Conservation (phyloP, 306 rosid genomes). For the Acmispon strigosus region DNA sequence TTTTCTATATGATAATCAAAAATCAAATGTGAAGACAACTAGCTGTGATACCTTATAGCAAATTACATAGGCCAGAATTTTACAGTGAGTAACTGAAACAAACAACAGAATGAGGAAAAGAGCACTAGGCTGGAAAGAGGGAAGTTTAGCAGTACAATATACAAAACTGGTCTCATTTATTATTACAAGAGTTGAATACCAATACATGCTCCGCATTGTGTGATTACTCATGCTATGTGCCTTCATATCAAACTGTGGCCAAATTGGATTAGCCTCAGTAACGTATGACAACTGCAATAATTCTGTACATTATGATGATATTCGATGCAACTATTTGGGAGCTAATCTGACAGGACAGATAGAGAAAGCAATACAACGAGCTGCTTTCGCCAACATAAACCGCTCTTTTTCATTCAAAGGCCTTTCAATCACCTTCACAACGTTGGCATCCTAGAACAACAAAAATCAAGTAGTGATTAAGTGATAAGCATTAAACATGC, state of each 20-base stretch:
- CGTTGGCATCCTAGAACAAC: conserved; percentile 64
- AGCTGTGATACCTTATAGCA: too few relatives aligned
- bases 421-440: conserved; percentile 92
- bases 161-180: background rate
- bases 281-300: background rate
- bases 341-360: conserved; percentile 74
- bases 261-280: conserved; percentile 16
- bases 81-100: background rate
- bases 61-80: too few relatives aligned
- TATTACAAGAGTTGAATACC: background rate
- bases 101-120: background rate
- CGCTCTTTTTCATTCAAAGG: conserved; percentile 81
- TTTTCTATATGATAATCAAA: too few relatives aligned
- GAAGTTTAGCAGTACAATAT: background rate
- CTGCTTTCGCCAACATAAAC: conserved; percentile 91
- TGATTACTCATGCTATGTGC: background rate
- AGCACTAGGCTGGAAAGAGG: background rate
- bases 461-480: conserved; percentile 14
- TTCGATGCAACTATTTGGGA: conserved; percentile 51
- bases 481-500: background rate
- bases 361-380: conserved; percentile 91
- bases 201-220: background rate
- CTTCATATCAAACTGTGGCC: background rate
- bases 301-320: background rate
- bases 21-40: too few relatives aligned